These are phyloP conservation scores for Aspergillus bridgeri DNA, from an alignment of 495 filamentous ascomycete species.

Conservation along the genomic window DNA sequence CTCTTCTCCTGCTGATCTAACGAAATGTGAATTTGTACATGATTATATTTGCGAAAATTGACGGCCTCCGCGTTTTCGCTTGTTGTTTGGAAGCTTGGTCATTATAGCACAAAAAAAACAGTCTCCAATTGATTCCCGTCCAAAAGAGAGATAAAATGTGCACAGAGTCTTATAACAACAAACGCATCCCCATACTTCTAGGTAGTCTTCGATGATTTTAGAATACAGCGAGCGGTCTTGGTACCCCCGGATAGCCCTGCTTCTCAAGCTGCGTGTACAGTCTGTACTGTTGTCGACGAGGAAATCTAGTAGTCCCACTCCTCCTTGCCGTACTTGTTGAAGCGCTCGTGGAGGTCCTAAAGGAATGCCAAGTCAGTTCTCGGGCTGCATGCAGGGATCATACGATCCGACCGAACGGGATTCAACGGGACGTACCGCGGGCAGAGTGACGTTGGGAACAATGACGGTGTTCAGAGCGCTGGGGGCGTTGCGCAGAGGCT, in stretches of 20 bases:
- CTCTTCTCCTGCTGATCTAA: conserved; percentile 12
- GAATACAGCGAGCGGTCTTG: conserved; percentile 68
- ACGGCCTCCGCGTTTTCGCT: conserved; percentile 1
- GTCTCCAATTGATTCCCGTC: conserved; percentile 35
- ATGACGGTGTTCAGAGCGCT: conserved; percentile 92
- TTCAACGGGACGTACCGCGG: conserved; percentile 62
- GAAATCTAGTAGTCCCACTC: conserved; percentile 45
- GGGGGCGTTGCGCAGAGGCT: conserved; percentile 80
- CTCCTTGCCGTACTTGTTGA: conserved; percentile 99
- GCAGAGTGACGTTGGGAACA: conserved; percentile 85
- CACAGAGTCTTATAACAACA: conserved; percentile 34
- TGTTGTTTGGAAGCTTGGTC: background rate
- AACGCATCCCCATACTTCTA: conserved; percentile 21
- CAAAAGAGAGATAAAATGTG: conserved; percentile 32
- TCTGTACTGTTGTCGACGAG: background rate
- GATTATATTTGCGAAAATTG: conserved; percentile 10
- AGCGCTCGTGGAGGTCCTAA: conserved; percentile 86
- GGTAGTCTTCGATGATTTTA: conserved; percentile 43
- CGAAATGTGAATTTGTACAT: conserved; percentile 23
- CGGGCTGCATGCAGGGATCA: background rate
- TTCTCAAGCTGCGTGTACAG: conserved; percentile 9
- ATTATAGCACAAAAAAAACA: conserved; percentile 25
- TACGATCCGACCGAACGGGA: background rate
- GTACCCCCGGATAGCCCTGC: conserved; percentile 10
- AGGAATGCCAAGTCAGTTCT: background rate